Evolutionary conservation across 163 green algal species (phyloP).

Genomic region (Picocystis sp.): DNA sequence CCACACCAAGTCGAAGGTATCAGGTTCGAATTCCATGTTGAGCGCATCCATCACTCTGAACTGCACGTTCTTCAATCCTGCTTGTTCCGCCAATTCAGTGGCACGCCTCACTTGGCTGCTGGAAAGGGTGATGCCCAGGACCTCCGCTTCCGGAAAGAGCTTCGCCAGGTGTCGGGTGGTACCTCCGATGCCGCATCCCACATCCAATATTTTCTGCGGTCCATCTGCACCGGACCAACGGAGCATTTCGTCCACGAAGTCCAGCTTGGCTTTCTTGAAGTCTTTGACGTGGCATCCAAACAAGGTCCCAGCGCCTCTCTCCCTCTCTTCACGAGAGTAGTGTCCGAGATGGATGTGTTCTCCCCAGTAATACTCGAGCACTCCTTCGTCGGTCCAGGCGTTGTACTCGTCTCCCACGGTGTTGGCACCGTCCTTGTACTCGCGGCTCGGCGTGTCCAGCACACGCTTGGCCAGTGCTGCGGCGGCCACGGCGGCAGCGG

Average conservation of each 20-base stretch:
- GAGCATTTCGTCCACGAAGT: constrained; percentile 84
- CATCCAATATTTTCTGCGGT: constrained; percentile 65
- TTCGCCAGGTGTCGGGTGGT: constrained; percentile 68
- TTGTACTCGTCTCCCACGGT: constrained; percentile 88
- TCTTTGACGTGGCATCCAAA: constrained; percentile 66
- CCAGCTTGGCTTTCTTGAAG: constrained; percentile 83
- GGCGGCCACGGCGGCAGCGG: constrained; percentile 4
- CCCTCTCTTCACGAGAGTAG: constrained; percentile 47
- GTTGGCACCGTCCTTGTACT: constrained; percentile 38
- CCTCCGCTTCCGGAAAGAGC: constrained; percentile 46
- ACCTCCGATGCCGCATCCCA: constrained; percentile 90
- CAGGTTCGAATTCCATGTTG: constrained; percentile 56
- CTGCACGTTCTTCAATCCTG: constrained; percentile 47
- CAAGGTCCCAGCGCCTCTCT: constrained; percentile 27
- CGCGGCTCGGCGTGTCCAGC: constrained; percentile 52
- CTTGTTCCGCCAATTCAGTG: constrained; percentile 60
- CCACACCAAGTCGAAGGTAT: constrained; percentile 89
- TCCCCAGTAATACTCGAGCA: constrained; percentile 94
- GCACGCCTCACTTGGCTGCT: constrained; percentile 64
- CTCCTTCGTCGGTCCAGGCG: constrained; percentile 79
- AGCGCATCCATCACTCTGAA: constrained; percentile 79
- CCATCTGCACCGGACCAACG: constrained; percentile 33
- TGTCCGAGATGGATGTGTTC: constrained; percentile 91
- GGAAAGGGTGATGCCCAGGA: constrained; percentile 83
- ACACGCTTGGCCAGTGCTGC: constrained; percentile 32